Evolutionary conservation across 495 filamentous ascomycete genomes (phyloP), one percentile per base, ranked within the genome.

Genomic region (Neurospora sublineolata): DNA sequence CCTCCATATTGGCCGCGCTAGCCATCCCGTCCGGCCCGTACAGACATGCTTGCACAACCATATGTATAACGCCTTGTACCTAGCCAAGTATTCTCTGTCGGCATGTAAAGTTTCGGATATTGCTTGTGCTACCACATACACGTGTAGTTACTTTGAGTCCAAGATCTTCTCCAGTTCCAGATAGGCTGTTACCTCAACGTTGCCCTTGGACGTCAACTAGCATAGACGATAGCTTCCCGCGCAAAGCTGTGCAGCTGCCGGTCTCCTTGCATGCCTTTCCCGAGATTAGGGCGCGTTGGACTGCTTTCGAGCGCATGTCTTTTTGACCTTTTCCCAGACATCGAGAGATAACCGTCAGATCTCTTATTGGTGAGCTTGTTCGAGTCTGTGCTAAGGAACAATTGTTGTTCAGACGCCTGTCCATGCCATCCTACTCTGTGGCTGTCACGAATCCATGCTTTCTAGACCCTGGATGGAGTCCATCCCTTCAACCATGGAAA

Each of bases 311-410:
- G 30, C 52, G 52, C 73, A 73, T 60, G 68, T 71, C 75, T 64
- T 33, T 74, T 73, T 74, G 72, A 73, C 71, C 72, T 67, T 42
- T 69, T 72, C 27, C 64, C 73, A 67, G 36, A 18, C 52, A 64
- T 64, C 36, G 67, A 74, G 76, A 80, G 78, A 81, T 81, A 80
- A 79, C 76, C 74, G 68, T 75, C 73, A 75, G 74, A 73, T 76
- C 71, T 76, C 74, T 79, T 74, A 80, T 78, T 81, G 79, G 78
- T 70, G 75, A 76, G 72, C 44, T 69, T 46, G 68, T 37, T 68
- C 68, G 12, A 71, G 44, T 27, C 46, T 7, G 20, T 58, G 46
- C 46, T 18, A 64, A 33, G 52, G 12, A 64, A 27, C 12, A 3
- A 18, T 9, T 64, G 52, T 72, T 46, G 72, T 75, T 33, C 52